phyloP scores from a whole-genome alignment of 1,284 basidiomycete species.

The Leucoagaricus sp. region DNA sequence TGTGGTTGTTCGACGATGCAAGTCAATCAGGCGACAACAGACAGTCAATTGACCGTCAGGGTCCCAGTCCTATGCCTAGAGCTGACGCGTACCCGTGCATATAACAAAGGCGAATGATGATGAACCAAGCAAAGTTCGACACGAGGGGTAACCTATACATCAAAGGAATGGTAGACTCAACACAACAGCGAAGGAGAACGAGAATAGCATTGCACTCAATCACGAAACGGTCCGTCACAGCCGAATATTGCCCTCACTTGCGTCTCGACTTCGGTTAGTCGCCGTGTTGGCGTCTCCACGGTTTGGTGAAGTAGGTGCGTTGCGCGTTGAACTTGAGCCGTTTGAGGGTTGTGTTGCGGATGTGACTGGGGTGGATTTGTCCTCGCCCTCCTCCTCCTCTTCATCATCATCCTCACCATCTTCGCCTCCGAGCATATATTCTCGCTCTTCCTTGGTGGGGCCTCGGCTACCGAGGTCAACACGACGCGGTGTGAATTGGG shows the following conservation, averaged over 20 bases:
- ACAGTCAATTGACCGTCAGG: neutral
- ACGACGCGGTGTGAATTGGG: conserved; percentile 11
- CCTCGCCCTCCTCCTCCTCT: conserved; percentile 17
- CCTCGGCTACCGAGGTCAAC: conserved; percentile 15
- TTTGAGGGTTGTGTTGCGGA: neutral
- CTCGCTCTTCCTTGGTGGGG: conserved; percentile 29
- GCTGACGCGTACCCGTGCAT: neutral
- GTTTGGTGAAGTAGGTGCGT: neutral
- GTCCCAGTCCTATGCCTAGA: neutral
- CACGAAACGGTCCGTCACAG: conserved; percentile 1
- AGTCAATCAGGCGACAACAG: neutral
- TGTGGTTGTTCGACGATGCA: neutral
- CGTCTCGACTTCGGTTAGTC: neutral
- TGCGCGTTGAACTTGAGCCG: neutral
- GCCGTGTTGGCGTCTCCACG: neutral
- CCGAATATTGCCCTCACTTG: neutral
- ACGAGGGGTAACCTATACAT: neutral
- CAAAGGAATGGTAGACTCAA: neutral
- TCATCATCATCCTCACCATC: conserved; percentile 34
- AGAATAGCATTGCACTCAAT: neutral
- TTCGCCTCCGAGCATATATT: conserved; percentile 37
- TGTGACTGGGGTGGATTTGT: conserved; percentile 6
- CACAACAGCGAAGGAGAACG: neutral
- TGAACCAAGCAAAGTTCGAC: neutral
- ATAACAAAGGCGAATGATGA: neutral